Base-by-base conservation (phyloP, 1,284 basidiomycete genomes). In the Sporisorium exsertum region DNA sequence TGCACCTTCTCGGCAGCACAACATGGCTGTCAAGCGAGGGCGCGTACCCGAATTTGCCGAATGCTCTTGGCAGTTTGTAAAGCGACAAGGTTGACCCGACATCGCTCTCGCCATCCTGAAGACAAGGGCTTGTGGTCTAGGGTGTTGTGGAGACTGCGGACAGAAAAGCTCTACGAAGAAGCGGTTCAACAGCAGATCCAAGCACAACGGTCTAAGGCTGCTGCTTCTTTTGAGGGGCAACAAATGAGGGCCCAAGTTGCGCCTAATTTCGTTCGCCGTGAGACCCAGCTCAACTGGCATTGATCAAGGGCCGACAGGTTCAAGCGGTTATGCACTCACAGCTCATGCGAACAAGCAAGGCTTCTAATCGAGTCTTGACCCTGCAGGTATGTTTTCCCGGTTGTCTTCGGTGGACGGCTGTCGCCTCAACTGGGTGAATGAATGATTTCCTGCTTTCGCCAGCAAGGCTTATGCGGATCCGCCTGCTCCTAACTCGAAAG, bases 161-260 rank as follows among this genome's bases (percentile, higher is more conserved):
- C n/a, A n/a, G n/a, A n/a, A n/a, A n/a, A 35, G 13, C 13, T 12
- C 13, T 8, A 3, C 8, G 13, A 15, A 35, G 13, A 35, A 35
- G 35, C 35, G 13, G 13, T 15, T 15, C 5, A 29, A 27, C n/a
- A 50, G 20, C n/a, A 33, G 24, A 22, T 29, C n/a, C 12, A 33
- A 33, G 29, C 16, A 29, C 49, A 50, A 32, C 49, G 18, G 27
- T 29, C 9, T n/a, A 50, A 33, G 49, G 8, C 24, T 40, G 46
- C 16, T 22, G 10, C 27, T 37, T 15, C 24, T n/a, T n/a, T n/a
- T n/a, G 46, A 49, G 56, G 33, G 56, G 56, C 33, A 24, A 22
- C n/a, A 46, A 58, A 37, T n/a, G 56, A 49, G 27, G 56, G 56
- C 37, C 56, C 33, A 37, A 58, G 56, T 26, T 15, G 24, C 6